These are phyloP conservation scores for Euphorbia tirucalli DNA, from an alignment of 345 rosid genomes.

Conservation along the genomic window DNA sequence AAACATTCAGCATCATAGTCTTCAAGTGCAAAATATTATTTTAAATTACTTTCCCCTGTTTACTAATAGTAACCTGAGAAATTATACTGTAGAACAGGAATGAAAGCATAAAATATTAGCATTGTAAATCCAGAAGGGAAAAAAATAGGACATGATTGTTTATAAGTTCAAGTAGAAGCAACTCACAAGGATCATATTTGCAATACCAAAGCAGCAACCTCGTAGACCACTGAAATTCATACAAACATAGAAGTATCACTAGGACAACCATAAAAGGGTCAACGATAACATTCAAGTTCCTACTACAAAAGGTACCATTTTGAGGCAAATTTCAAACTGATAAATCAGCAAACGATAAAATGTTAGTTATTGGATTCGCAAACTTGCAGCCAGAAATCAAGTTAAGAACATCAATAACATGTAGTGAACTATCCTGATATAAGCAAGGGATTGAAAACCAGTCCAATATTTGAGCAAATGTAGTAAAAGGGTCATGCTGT, in stretches of 20 bases:
- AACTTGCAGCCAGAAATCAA: not conserved
- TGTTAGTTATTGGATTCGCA: not conserved
- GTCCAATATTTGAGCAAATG: not conserved
- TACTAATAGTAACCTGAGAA: not conserved
- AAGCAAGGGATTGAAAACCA: not conserved
- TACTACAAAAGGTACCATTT: not conserved
- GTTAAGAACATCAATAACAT: not conserved
- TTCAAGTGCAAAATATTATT: not conserved
- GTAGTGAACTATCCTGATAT: not conserved
- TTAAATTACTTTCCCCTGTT: not conserved
- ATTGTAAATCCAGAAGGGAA: not conserved
- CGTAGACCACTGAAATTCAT: slow-evolving; percentile 71
- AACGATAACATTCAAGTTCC: slow-evolving; percentile 1
- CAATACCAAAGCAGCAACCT: slow-evolving; percentile 92
- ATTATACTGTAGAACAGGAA: not conserved
- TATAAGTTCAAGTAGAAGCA: slow-evolving; percentile 2
- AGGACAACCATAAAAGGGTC: slow-evolving; percentile 17
- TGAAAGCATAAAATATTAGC: not conserved
- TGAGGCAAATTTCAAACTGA: not conserved
- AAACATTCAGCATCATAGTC: slow-evolving; percentile 16
- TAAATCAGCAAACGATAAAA: not conserved
- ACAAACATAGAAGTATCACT: slow-evolving; percentile 37
- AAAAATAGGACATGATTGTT: not conserved
- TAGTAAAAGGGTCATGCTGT: slow-evolving; percentile 2
- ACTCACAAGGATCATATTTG: slow-evolving; percentile 98